phyloP scores from a whole-genome alignment of 2,329 filamentous ascomycete genomes.

The Fusarium sp. region DNA sequence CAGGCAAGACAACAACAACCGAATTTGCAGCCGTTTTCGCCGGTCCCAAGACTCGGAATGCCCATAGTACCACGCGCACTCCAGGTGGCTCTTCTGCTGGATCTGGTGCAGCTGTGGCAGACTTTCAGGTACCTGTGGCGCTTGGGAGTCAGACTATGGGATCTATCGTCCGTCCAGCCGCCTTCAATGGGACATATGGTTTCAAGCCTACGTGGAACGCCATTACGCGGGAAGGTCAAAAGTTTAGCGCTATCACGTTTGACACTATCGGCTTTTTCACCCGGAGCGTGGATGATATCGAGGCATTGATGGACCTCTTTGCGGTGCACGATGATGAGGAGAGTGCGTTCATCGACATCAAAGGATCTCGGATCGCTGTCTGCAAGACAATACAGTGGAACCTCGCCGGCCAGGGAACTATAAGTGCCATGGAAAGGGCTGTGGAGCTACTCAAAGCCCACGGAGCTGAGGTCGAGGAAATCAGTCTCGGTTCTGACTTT shows the following conservation, averaged over 20 bases:
- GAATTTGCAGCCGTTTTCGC: slow-evolving; percentile 66
- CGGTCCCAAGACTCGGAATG: slow-evolving; percentile 65
- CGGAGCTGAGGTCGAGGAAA: slow-evolving; percentile 66
- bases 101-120: slow-evolving; percentile 73
- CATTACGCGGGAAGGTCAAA: slow-evolving; percentile 70
- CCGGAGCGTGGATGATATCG: slow-evolving; percentile 66
- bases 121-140: slow-evolving; percentile 69
- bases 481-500: slow-evolving; percentile 63
- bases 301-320: slow-evolving; percentile 65
- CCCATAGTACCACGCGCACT: slow-evolving; percentile 70
- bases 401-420: slow-evolving; percentile 56
- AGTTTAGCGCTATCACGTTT: slow-evolving; percentile 66
- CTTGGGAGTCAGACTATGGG: slow-evolving; percentile 76
- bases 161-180: slow-evolving; percentile 70
- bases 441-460: slow-evolving; percentile 52
- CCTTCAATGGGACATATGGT: slow-evolving; percentile 72
- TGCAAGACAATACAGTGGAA: slow-evolving; percentile 64
- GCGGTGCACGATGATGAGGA: slow-evolving; percentile 61
- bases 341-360: slow-evolving; percentile 47
- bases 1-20: slow-evolving; percentile 51
- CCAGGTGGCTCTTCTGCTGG: slow-evolving; percentile 75
- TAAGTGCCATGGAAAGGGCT: slow-evolving; percentile 54
- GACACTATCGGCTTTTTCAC: slow-evolving; percentile 73
- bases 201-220: slow-evolving; percentile 75
- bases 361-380: slow-evolving; percentile 64